Percentiles rank a stretch among this genome's conserved stretches.
Conservation (phyloP, 2,329 filamentous ascomycete species). For the Trichophyton schoenleinii region DNA sequence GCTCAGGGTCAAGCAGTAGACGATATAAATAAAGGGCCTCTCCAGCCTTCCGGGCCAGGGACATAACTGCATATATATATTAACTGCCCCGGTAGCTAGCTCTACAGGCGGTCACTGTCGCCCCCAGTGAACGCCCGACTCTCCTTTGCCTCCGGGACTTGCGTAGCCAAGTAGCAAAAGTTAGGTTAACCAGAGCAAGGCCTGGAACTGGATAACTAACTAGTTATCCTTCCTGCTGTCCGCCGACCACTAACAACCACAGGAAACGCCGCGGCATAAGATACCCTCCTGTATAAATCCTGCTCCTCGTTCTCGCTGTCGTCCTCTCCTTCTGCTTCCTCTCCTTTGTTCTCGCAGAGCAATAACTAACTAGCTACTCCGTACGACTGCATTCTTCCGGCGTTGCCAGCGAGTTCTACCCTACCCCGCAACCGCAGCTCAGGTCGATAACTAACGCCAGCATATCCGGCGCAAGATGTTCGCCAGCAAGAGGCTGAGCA, state of each 20-base stretch:
- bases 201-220: too few relatives aligned
- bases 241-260: neutral
- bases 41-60: too few relatives aligned
- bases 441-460: neutral
- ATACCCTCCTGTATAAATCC: neutral
- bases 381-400: neutral
- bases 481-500: slow-evolving; percentile 36
- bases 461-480: slow-evolving; percentile 30
- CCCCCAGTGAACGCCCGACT: too few relatives aligned
- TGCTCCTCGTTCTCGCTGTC: neutral
- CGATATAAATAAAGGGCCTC: too few relatives aligned
- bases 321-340: neutral
- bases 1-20: too few relatives aligned
- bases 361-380: too few relatives aligned
- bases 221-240: neutral
- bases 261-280: neutral
- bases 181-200: too few relatives aligned
- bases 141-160: too few relatives aligned
- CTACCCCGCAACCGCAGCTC: neutral
- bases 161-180: too few relatives aligned
- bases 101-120: too few relatives aligned
- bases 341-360: neutral
- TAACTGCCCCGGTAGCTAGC: too few relatives aligned
- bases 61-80: too few relatives aligned
- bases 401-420: neutral